Evolutionary conservation across 1,284 basidiomycete genomes (phyloP).

Genomic region (Boletus hoseneyae): DNA sequence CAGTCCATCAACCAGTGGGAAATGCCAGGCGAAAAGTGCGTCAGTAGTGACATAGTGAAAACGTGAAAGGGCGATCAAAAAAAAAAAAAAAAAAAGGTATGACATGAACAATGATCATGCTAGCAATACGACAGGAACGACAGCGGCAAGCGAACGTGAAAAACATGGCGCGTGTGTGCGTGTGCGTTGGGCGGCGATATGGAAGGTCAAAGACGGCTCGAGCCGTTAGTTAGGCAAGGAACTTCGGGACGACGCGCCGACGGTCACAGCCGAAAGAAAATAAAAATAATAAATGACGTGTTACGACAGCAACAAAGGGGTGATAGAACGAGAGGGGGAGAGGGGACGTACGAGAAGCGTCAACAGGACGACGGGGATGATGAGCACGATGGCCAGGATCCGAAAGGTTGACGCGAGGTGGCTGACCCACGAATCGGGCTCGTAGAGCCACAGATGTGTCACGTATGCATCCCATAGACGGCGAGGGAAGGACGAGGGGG

Average conservation of each 20-base stretch:
- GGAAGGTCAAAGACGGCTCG: neutral
- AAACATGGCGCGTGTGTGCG: neutral
- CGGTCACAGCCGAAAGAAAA: neutral
- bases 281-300: neutral
- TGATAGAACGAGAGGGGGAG: slow-evolving; percentile 1
- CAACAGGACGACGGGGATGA: slow-evolving; percentile 63
- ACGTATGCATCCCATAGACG: slow-evolving; percentile 57
- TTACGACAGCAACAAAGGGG: slow-evolving; percentile 15
- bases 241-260: slow-evolving; percentile 14
- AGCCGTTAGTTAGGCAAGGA: neutral
- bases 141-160: slow-evolving; percentile 1
- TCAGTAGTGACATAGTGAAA: slow-evolving; percentile 10
- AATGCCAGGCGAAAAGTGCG: neutral
- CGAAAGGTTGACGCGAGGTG: slow-evolving; percentile 62
- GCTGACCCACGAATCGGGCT: slow-evolving; percentile 62
- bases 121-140: neutral
- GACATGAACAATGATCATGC: slow-evolving; percentile 1
- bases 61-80: neutral
- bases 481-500: slow-evolving; percentile 4
- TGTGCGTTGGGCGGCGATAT: slow-evolving; percentile 16
- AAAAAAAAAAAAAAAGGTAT: slow-evolving; percentile 3
- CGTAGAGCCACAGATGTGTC: slow-evolving; percentile 59
- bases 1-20: slow-evolving; percentile 1
- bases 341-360: slow-evolving; percentile 54
- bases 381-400: slow-evolving; percentile 57